These are phyloP conservation scores for Fagus crenata DNA, from an alignment of 306 rosid genomes.

Conservation along the genomic window DNA sequence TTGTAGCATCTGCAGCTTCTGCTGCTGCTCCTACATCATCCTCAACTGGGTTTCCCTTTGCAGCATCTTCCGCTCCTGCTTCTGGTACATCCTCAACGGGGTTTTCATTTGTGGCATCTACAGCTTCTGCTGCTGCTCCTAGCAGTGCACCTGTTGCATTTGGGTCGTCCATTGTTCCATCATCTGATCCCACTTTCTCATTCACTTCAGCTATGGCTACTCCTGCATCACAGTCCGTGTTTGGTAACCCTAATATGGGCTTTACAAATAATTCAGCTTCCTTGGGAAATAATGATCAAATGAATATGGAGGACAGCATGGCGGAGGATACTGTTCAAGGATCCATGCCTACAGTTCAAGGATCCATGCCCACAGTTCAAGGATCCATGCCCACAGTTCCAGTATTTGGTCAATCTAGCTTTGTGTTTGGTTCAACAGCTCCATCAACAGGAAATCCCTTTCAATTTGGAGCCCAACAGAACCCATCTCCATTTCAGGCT, in stretches of 20 bases:
- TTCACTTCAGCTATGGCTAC: conserved; percentile 52
- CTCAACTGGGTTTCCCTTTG: conserved; percentile 32
- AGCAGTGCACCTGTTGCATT: conserved; percentile 41
- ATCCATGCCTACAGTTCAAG: conserved; percentile 37
- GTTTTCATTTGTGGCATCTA: conserved; percentile 35
- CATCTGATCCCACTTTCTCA: conserved; percentile 53
- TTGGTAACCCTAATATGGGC: conserved; percentile 48
- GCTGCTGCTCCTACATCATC: conserved; percentile 26
- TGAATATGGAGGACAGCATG: conserved; percentile 88
- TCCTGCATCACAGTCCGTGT: conserved; percentile 54
- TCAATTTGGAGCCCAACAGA: conserved; percentile 65
- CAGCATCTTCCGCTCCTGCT: conserved; percentile 20
- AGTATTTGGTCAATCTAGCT: conserved; percentile 55
- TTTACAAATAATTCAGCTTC: conserved; percentile 48
- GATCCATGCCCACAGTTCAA: conserved; percentile 34
- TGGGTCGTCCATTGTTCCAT: conserved; percentile 49
- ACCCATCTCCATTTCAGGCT: conserved; percentile 66
- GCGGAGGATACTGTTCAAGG: conserved; percentile 77
- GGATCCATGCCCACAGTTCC: conserved; percentile 40
- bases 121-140: conserved; percentile 37
- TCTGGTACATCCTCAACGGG: conserved; percentile 27
- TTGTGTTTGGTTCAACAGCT: conserved; percentile 55
- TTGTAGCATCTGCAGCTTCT: conserved; percentile 39
- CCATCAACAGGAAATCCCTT: conserved; percentile 50
- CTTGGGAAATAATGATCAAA: conserved; percentile 60